A percentile compares a stretch with the other conserved stretches of the same genome.
Conservation (phyloP, 1,139 yeast genomes). For the Arxiozyma telluris region DNA sequence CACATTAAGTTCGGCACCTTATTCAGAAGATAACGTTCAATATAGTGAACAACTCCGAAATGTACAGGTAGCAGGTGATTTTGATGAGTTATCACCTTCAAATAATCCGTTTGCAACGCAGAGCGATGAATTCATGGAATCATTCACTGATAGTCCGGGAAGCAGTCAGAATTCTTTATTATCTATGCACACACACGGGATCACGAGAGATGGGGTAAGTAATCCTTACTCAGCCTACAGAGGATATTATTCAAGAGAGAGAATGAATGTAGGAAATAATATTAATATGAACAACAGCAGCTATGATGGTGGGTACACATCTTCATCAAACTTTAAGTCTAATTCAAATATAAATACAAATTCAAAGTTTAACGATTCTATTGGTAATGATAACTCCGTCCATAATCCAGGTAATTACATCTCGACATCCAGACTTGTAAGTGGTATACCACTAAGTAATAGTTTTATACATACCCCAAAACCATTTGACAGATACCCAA, state of each 20-base stretch:
- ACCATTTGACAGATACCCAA: constrained; percentile 47
- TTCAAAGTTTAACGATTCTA: constrained; percentile 7
- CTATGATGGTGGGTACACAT: constrained; percentile 4
- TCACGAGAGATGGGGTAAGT: not conserved
- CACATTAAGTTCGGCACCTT: not conserved
- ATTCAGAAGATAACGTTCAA: not conserved
- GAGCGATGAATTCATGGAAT: constrained; percentile 9
- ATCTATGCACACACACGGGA: constrained; percentile 6
- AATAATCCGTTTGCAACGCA: constrained; percentile 20
- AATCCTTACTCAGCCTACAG: constrained; percentile 22
- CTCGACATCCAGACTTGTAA: constrained; percentile 3
- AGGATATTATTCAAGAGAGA: constrained; percentile 26
- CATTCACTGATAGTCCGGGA: constrained; percentile 6
- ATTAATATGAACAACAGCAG: constrained; percentile 6
- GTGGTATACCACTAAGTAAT: constrained; percentile 34
- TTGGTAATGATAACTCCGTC: constrained; percentile 5
- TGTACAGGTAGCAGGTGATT: not conserved
- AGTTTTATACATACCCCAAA: constrained; percentile 4
- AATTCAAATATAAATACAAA: constrained; percentile 5
- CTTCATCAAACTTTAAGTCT: constrained; percentile 10
- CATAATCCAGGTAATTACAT: constrained; percentile 15
- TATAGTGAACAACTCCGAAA: not conserved
- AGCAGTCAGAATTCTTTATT: constrained; percentile 15
- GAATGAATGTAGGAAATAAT: not conserved
- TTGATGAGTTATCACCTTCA: constrained; percentile 1